Base-by-base conservation (phyloP, 2,329 filamentous ascomycete genomes). In the Knufia fluminis region DNA sequence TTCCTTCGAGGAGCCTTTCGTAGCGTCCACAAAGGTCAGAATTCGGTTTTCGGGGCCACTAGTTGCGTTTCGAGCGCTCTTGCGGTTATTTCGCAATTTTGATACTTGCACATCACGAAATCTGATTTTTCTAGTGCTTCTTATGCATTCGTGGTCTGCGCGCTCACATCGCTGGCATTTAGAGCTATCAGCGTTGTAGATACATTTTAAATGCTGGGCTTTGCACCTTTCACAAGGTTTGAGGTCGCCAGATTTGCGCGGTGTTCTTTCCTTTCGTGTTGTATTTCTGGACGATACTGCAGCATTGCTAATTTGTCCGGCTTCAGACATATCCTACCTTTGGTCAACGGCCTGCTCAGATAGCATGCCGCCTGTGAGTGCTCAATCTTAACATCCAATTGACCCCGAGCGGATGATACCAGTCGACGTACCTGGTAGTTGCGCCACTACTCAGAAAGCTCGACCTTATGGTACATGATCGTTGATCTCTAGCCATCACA, bases 81-180 rank as follows among this genome's bases (percentile, higher is more conserved):
- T 46, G 16, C 31, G 16, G 38, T 46, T 20, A 26, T 16, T 35
- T 12, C 23, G 44, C 14, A 46, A 46, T 17, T 38, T 46, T n/a
- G 44, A 36, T 4, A 31, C 44, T 8, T 31, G 33, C 12, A 46
- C 44, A 38, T 46, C 44, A 36, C 44, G 44, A 46, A 46, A 46
- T 46, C 44, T 36, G 44, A 46, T 46, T 9, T 35, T 38, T 17
- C 38, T 46, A 4, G 31, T 38, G 28, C 33, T 46, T 39, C 32
- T 36, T 4, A 46, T 16, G 26, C 44, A 46, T 8, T 36, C 17
- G 7, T 38, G 23, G 9, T 32, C 44, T 7, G 44, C 36, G 16
- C 33, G 31, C 6, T 16, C 20, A 26, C 44, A 46, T 16, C 44
- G 12, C 26, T 46, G 44, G 23, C 44, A 46, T 35, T 10, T 36